Evolutionary conservation across 1,139 yeast species (phyloP).

Genomic region (Pichia sp.): DNA sequence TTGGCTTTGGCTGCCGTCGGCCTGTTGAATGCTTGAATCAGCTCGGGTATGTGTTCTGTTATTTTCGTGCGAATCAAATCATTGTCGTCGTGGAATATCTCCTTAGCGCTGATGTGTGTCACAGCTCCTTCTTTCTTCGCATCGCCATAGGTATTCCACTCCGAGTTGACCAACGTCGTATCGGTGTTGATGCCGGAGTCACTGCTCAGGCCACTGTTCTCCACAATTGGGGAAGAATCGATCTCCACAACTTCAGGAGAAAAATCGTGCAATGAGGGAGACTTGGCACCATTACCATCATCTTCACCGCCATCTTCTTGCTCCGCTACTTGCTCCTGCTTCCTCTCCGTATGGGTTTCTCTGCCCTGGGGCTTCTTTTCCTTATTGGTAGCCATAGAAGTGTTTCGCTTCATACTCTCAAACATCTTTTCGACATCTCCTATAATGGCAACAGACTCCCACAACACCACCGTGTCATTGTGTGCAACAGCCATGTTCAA

Average conservation of each 20-base stretch:
- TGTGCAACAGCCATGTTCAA: slow-evolving; percentile 46
- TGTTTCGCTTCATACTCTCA: slow-evolving; percentile 35
- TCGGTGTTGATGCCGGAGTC: slow-evolving; percentile 12
- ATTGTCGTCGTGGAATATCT: slow-evolving; percentile 14
- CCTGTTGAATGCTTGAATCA: slow-evolving; percentile 54
- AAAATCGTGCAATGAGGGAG: neutral
- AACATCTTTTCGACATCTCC: slow-evolving; percentile 62
- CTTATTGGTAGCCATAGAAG: slow-evolving; percentile 6
- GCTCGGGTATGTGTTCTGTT: slow-evolving; percentile 51
- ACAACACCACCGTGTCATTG: slow-evolving; percentile 47
- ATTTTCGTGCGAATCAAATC: slow-evolving; percentile 40
- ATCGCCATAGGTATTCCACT: slow-evolving; percentile 5
- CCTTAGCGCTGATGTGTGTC: slow-evolving; percentile 12
- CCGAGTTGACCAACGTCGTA: slow-evolving; percentile 15
- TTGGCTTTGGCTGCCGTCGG: neutral
- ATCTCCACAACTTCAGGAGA: neutral
- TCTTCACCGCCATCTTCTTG: neutral
- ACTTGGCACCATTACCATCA: neutral
- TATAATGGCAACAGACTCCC: slow-evolving; percentile 57
- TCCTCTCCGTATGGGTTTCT: neutral
- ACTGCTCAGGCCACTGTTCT: neutral
- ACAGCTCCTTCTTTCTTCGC: slow-evolving; percentile 3
- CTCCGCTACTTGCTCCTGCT: neutral
- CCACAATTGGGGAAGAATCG: neutral
- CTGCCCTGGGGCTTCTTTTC: neutral